phyloP scores from a whole-genome alignment of 768 basidiomycete species.

The Amanita thiersii region DNA sequence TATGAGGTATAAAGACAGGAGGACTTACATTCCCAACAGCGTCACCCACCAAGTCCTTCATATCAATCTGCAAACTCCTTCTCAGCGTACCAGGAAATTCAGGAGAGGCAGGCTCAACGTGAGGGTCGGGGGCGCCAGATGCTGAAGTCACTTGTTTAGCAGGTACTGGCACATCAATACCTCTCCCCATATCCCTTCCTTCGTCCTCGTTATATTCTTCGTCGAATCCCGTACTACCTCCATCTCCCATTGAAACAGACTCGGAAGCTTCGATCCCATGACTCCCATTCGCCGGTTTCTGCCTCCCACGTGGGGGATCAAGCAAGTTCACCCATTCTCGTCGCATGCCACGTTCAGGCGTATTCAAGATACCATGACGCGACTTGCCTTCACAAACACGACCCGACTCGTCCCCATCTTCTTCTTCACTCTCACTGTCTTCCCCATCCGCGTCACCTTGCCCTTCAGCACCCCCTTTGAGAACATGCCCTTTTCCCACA shows the following conservation, averaged over 20 bases:
- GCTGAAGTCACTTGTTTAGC: neutral
- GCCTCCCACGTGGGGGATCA: neutral
- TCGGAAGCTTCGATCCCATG: too few relatives aligned
- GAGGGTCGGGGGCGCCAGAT: slow-evolving; percentile 5
- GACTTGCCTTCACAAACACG: neutral
- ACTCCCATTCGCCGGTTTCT: neutral
- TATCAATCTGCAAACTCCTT: slow-evolving; percentile 62
- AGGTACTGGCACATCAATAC: slow-evolving; percentile 3
- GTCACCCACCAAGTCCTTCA: slow-evolving; percentile 73
- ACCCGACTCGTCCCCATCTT: neutral
- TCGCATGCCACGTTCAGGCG: neutral
- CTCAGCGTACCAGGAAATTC: slow-evolving; percentile 57
- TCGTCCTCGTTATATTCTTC: slow-evolving; percentile 13
- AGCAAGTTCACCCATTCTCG: neutral
- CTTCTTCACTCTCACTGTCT: neutral
- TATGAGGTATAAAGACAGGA: neutral
- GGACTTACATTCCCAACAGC: slow-evolving; percentile 73
- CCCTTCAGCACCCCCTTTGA: neutral
- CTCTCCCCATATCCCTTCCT: slow-evolving; percentile 11
- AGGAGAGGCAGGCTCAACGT: slow-evolving; percentile 21
- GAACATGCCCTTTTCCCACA: neutral
- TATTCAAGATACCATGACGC: neutral
- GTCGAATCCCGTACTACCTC: too few relatives aligned
- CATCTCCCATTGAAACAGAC: too few relatives aligned
- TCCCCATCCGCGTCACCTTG: neutral